Base-by-base conservation (phyloP, 2,329 filamentous ascomycete species). In the Ilyonectria sp. region DNA sequence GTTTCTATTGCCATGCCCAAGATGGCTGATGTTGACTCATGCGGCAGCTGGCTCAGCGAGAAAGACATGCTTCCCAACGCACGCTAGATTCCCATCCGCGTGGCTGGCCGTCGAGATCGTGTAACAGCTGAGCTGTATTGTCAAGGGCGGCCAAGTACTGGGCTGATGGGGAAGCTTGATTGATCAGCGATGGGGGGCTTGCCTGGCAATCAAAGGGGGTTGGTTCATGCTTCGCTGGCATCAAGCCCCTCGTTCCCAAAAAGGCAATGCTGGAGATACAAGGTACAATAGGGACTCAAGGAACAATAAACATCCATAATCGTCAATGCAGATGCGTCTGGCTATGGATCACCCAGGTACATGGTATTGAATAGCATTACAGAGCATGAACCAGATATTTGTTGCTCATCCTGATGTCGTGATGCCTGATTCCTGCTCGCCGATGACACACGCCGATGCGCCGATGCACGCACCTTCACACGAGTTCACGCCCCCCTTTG, bases 391-490 rank as follows among this genome's bases (percentile, higher is more conserved):
- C 29, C 6, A 31, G 53, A 55, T 33, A 54, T 43, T 23, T n/a
- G 35, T 26, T 44, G 35, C 9, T 26, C 6, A 49, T 19, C 19
- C 40, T 62, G 40, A 63, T 62, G 63, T 58, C 50, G 52, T 66
- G 52, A 66, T 62, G n/a, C 21, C 31, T 50, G 43, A 66, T 62
- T 23, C 21, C 31, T 50, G 31, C 31, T 21, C 31, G 35, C 60
- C 54, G 19, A 55, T 64, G 61, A 59, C 61, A 66, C 63, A 66
- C 63, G 46, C 53, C 63, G 63, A 57, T 50, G 56, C 63, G 46
- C 53, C 63, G 63, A 57, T 50, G 56, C 56, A 49, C 40, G 8
- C 31, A 43, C 35, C 53, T 56, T 43, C 40, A 37, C 53, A 13
- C 37, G 19, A 23, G 26, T 55, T 55, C 37, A 26, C 33, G 8